Base-by-base conservation (phyloP, 2,329 filamentous ascomycete genomes). In the Arthrobotrys musiformis region DNA sequence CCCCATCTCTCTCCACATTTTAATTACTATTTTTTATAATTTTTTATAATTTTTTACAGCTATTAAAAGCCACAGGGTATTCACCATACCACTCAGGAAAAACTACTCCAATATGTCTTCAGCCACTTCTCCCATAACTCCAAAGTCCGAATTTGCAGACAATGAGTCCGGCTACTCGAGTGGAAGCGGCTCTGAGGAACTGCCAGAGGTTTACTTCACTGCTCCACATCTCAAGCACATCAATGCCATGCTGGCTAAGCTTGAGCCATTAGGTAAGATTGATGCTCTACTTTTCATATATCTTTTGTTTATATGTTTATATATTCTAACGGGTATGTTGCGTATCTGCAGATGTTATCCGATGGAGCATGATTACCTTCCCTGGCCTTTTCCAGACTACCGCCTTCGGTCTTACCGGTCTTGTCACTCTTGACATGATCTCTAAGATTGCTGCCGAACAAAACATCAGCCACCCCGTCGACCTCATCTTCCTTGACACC, bases 281-380 rank as follows among this genome's bases (percentile, higher is more conserved):
- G n/a, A 50, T 73, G 60, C 13, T 26, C 13, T 4, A 2, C 9
- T 28, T 50, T 30, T 30, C 4, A 35, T 17, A 19, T 26, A 19
- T 61, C 35, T 56, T 77, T 63, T 30, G 24, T 28, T 2, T 44
- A 26, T 37, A 69, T 77, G 79, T 6, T 52, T 40, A 50, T 42
- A 30, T 62, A 64, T 56, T 33, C 69, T 78, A 68, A 63, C 19
- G 4, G 22, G 8, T 33, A 22, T 56, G 22, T 15, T 30, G 33
- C 66, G 37, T 28, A 13, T 40, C 17, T 68, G 15, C 28, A 88
- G 94, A 97, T 79, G 91, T 98, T 81, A 89, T 99, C 78, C 91
- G 90, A 85, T 97, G 97, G 92, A 93, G 91, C 87, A 92, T 94
- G 83, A 90, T 92, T 81, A 91, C 94, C 81, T 91, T 99, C 81